These are phyloP conservation scores for Panicum hallii DNA, from an alignment of 202 grass and related monocot genomes.

Conservation along the genomic window DNA sequence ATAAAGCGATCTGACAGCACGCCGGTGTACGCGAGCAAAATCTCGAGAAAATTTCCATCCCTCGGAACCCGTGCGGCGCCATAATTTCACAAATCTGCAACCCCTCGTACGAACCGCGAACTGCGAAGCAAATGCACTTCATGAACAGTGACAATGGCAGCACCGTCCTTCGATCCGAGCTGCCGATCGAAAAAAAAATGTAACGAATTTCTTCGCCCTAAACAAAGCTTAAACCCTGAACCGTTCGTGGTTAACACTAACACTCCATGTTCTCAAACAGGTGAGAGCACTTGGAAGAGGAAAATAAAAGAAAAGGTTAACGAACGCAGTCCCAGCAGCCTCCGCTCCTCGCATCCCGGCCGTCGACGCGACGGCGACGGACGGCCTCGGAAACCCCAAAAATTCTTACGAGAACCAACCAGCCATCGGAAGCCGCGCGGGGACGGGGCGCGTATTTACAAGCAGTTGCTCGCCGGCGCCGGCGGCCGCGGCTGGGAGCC, in stretches of 20 bases:
- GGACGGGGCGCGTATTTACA: slow-evolving; percentile 45
- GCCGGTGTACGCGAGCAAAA: neutral
- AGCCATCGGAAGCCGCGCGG: neutral
- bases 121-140: slow-evolving; percentile 13
- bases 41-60: neutral
- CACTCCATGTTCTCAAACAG: slow-evolving; percentile 8
- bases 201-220: neutral
- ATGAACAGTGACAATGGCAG: neutral
- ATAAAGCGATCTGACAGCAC: neutral
- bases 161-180: neutral
- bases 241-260: slow-evolving; percentile 10
- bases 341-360: slow-evolving; percentile 37
- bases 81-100: slow-evolving; percentile 43
- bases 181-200: neutral
- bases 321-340: slow-evolving; percentile 27
- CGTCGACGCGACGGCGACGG: slow-evolving; percentile 49
- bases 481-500: slow-evolving; percentile 42
- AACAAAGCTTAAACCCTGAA: neutral
- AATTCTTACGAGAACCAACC: slow-evolving; percentile 47
- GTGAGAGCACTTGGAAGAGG: neutral
- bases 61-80: slow-evolving; percentile 13
- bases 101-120: neutral
- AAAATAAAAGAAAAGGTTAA: neutral
- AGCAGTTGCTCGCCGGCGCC: slow-evolving; percentile 54
- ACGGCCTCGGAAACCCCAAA: slow-evolving; percentile 47